Evolutionary conservation across 2,329 filamentous ascomycete species (phyloP).

Genomic region (Alternaria rosae): DNA sequence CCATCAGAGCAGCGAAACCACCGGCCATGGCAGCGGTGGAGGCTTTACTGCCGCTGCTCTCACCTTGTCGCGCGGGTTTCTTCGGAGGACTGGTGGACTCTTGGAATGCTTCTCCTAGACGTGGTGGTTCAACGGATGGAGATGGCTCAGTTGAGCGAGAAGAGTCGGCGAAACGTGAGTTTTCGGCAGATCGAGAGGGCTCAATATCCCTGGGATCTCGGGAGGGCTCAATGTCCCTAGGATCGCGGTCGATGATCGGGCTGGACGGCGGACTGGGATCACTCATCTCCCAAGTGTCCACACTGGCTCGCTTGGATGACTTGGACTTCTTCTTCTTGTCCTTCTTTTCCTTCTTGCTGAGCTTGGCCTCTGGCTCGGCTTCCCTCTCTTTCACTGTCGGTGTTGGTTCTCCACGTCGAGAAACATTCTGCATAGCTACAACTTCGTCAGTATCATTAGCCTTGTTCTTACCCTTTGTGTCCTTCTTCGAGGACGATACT

Average conservation of each 20-base stretch:
- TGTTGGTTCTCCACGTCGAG: conserved; percentile 19
- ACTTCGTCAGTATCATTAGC: conserved; percentile 33
- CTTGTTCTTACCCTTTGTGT: conserved; percentile 38
- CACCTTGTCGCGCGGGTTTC: conserved; percentile 13
- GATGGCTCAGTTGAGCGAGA: not conserved
- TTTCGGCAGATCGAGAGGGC: conserved; percentile 2
- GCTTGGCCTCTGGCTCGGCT: conserved; percentile 46
- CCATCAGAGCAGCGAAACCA: conserved; percentile 45
- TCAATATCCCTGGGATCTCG: conserved; percentile 2
- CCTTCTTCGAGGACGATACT: conserved; percentile 24
- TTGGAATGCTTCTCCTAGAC: not conserved
- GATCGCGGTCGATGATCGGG: conserved; percentile 44
- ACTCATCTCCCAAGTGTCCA: conserved; percentile 42
- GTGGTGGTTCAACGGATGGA: not conserved
- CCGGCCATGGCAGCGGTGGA: conserved; percentile 37
- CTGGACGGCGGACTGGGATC: conserved; percentile 34
- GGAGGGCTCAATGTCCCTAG: conserved; percentile 13
- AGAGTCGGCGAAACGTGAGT: not conserved
- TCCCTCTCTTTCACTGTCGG: conserved; percentile 20
- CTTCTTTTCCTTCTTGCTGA: conserved; percentile 22
- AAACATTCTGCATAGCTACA: conserved; percentile 26
- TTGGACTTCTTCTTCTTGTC: conserved; percentile 47
- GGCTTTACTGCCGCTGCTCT: conserved; percentile 25
- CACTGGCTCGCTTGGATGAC: conserved; percentile 38
- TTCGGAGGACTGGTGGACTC: conserved; percentile 9